phyloP scores from a whole-genome alignment of 1,284 basidiomycete genomes.

The Somion occarium region DNA sequence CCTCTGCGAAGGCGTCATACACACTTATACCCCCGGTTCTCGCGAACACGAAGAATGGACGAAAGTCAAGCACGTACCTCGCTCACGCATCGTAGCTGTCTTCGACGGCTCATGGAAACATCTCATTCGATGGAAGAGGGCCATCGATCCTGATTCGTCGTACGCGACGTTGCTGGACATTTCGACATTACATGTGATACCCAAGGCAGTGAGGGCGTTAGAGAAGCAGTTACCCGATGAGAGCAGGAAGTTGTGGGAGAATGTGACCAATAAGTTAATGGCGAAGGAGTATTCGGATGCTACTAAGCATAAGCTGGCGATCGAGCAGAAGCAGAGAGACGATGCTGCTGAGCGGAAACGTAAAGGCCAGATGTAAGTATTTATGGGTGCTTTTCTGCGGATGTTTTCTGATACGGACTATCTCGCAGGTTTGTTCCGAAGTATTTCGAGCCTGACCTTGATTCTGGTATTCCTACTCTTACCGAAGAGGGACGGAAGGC shows the following conservation, averaged over 20 bases:
- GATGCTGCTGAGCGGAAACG: constrained; percentile 79
- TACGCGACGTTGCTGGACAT: constrained; percentile 77
- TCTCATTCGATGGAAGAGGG: constrained; percentile 76
- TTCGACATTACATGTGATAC: constrained; percentile 67
- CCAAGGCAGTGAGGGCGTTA: constrained; percentile 82
- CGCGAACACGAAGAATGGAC: constrained; percentile 74
- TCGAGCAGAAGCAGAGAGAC: constrained; percentile 90
- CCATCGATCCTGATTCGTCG: constrained; percentile 37
- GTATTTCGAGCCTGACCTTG: constrained; percentile 76
- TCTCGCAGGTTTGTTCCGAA: constrained; percentile 71
- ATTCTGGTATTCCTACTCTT: constrained; percentile 69
- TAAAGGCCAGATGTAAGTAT: constrained; percentile 70
- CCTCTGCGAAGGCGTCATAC: constrained; percentile 86
- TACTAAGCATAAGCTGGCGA: constrained; percentile 80
- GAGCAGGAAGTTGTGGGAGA: constrained; percentile 87
- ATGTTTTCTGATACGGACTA: constrained; percentile 11
- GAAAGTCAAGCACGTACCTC: constrained; percentile 87
- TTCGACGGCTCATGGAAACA: constrained; percentile 91
- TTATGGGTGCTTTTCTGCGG: constrained; percentile 2
- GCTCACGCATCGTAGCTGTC: constrained; percentile 70
- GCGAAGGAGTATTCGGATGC: constrained; percentile 89
- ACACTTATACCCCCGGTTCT: constrained; percentile 66
- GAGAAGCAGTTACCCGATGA: constrained; percentile 78
- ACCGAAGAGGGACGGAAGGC: constrained; percentile 68
- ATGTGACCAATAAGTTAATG: constrained; percentile 73